A percentile compares a stretch with the other conserved stretches of the same genome.
Evolutionary conservation across 2,329 filamentous ascomycete genomes (phyloP).

Genomic region (Aspergillus niger): DNA sequence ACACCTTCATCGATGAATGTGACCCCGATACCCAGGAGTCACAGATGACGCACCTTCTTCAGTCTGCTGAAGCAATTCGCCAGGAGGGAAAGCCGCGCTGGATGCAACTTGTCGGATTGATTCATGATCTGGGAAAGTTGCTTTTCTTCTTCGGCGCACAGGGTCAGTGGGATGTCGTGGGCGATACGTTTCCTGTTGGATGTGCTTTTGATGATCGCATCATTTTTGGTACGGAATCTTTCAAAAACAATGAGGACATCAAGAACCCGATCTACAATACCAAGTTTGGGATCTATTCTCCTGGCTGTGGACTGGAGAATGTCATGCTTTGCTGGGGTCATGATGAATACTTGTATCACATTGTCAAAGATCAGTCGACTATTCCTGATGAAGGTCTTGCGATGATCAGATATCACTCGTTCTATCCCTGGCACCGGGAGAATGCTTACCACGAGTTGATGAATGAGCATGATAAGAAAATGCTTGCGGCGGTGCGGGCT

Average conservation of each 20-base stretch:
- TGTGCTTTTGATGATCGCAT: conserved; percentile 65
- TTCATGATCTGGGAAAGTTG: conserved; percentile 51
- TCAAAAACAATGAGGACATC: conserved; percentile 73
- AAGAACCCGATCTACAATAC: conserved; percentile 71
- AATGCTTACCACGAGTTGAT: conserved; percentile 81
- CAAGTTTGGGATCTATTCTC: conserved; percentile 75
- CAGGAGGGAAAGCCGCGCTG: conserved; percentile 63
- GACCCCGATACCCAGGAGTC: conserved; percentile 85
- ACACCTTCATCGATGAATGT: conserved; percentile 86
- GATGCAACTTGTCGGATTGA: conserved; percentile 52
- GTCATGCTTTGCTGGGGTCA: conserved; percentile 84
- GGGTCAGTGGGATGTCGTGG: conserved; percentile 92
- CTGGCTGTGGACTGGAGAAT: conserved; percentile 79
- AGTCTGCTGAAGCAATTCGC: conserved; percentile 85
- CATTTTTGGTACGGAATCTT: conserved; percentile 75
- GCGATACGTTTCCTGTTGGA: conserved; percentile 55
- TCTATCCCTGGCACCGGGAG: conserved; percentile 87
- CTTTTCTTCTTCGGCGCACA: conserved; percentile 65
- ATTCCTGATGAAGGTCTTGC: conserved; percentile 80
- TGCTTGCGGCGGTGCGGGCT: conserved; percentile 77
- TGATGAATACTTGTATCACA: conserved; percentile 64
- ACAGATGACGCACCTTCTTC: conserved; percentile 87
- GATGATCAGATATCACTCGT: conserved; percentile 92
- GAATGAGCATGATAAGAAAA: conserved; percentile 75
- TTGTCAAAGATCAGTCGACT: conserved; percentile 78